A percentile compares a stretch with the other conserved stretches of the same genome.
Conservation (phyloP, 148 eudicot species). For the Camellia japonica region DNA sequence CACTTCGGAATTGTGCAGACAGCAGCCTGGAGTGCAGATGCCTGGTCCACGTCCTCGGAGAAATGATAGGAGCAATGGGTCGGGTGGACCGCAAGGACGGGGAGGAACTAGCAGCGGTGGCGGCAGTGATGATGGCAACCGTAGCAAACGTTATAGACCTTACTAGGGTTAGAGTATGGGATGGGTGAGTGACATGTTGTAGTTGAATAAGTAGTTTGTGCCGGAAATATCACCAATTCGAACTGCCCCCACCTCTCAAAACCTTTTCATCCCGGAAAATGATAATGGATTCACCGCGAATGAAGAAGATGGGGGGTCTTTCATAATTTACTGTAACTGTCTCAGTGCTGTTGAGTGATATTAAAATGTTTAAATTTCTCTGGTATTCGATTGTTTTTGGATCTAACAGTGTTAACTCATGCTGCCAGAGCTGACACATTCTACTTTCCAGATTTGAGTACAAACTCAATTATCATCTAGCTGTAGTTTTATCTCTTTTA, state of each 20-base stretch:
- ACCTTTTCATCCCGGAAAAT: not conserved
- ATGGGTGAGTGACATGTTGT: conserved; percentile 15
- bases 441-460: not conserved
- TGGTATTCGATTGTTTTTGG: not conserved
- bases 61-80: conserved; percentile 69
- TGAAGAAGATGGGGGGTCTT: not conserved
- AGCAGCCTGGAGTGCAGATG: conserved; percentile 86
- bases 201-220: conserved; percentile 6
- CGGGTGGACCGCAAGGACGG: conserved; percentile 60
- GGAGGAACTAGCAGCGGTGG: conserved; percentile 63
- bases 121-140: conserved; percentile 48
- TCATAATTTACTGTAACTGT: not conserved
- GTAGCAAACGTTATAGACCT: conserved; percentile 73
- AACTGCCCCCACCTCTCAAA: not conserved
- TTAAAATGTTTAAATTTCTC: not conserved
- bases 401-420: not conserved
- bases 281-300: not conserved
- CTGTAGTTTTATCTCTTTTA: not conserved
- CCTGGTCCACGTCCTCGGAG: conserved; percentile 61
- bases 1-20: conserved; percentile 45
- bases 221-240: conserved; percentile 7
- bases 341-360: not conserved
- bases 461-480: not conserved
- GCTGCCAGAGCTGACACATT: not conserved
- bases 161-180: conserved; percentile 34